Evolutionary conservation across 257 asterid species (phyloP), one percentile per base, ranked within the genome.

Genomic region (Fraxinus cuspidata): DNA sequence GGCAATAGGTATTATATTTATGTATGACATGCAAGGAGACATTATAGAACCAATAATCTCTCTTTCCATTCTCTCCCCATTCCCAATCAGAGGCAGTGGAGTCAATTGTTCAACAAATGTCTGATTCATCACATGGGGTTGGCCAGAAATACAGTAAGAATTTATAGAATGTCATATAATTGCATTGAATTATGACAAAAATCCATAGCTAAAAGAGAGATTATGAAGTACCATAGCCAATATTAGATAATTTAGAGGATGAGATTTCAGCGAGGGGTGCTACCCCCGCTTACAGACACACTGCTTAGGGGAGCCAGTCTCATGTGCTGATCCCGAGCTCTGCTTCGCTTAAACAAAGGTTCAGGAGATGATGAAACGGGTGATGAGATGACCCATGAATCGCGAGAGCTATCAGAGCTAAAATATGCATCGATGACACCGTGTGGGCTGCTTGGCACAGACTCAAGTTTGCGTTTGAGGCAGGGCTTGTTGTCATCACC

Each of bases 401-500:
- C 91, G 42, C 84, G 80, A 12, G 91, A 87, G 78, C 89, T 85
- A 9, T 87, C 89, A 29, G 85, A 83, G 83, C 85, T 83, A 29
- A 87, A 85, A 78, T 83, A 83, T 23, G 86, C 84, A 81, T 85
- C 88, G 23, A 87, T 71, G 6, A 87, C 89, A 15, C 88, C 87
- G 70, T 83, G 72, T 34, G 91, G 91, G 74, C 91, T 87, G 29
- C 77, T 77, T 4, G 89, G 89, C 16, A 73, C 56, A 0, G 80
- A 78, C 29, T 51, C 72, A 42, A 78, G 80, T 74, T 87, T 87
- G 80, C 89, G 86, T 78, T 85, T 87, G 60, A 58, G 81, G 75
- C 37, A 35, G 53, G 75, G 81, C 13, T 64, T 64, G 70, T 72
- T 15, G 68, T 77, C 66, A 28, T 75, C 34, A 76, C 37, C 68